Evolutionary conservation across 1,284 basidiomycete genomes (phyloP), one percentile per base, ranked within the genome.

Genomic region (Malassezia sp.): DNA sequence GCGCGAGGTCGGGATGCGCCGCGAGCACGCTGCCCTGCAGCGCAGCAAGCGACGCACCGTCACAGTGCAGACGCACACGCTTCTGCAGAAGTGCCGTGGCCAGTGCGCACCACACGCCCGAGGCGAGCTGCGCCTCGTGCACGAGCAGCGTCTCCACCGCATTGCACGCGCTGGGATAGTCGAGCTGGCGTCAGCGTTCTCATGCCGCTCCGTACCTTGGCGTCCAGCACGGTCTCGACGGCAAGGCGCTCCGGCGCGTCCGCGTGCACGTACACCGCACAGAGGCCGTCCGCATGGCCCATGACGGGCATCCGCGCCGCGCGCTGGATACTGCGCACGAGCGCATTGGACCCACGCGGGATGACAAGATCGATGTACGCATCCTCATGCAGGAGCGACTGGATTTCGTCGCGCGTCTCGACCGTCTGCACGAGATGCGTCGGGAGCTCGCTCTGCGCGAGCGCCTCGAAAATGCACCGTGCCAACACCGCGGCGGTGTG

Each of bases 91-190:
- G 79, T 0, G 83, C 79, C 27, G 72, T 67, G 2, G 85, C 88
- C 26, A 97, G 80, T 9, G 74, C 73, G 0, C 81, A 81, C 89
- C 89, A 96, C 28, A 89, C 61, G 0, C 38, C 45, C 3, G 43
- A 23, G 20, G 34, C 2, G 17, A 39, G 35, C 42, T 41, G 49
- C 35, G 76, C 76, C 53, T 79, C 74, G 72, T 99, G 86, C 1
- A 99, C 73, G 26, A 97, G 75, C 11, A 97, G 76, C 0, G 85
- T 96, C 71, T 99, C 93, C 5, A 79, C 80, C 0, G 91, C 77
- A 69, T 99, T 99, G 72, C 93, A 99, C 0, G 91, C 93, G 4
- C 91, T 87, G 28, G 90, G 87, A 70, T 97, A 97, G 70, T 91
- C 82, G 30, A 89, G 89, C 78, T n/a, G n/a, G n/a, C n/a, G n/a